Conservation (phyloP, 2,329 filamentous ascomycete genomes). For the Neocatenulostroma microsporum region DNA sequence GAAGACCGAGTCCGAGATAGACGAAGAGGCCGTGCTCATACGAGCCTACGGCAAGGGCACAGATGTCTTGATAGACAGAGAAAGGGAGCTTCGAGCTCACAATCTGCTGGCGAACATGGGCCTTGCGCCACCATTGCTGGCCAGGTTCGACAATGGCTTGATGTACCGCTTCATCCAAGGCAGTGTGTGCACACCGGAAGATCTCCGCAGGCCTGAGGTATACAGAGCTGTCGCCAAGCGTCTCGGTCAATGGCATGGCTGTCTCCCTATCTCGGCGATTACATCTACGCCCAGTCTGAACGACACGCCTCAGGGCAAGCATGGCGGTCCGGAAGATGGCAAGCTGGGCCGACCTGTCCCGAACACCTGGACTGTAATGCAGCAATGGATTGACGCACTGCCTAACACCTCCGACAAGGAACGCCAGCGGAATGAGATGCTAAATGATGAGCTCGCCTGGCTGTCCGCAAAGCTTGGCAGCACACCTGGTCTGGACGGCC, state of each 20-base stretch:
- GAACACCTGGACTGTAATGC: slow-evolving; percentile 90
- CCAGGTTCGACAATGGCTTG: slow-evolving; percentile 91
- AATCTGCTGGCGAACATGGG: slow-evolving; percentile 75
- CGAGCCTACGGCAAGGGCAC: slow-evolving; percentile 92
- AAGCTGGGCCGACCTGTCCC: slow-evolving; percentile 60
- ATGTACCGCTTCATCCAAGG: slow-evolving; percentile 87
- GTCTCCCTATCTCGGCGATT: slow-evolving; percentile 49
- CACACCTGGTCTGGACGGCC: slow-evolving; percentile 65
- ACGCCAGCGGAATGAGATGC: slow-evolving; percentile 54
- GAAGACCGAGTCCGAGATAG: slow-evolving; percentile 66
- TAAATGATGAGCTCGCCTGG: slow-evolving; percentile 68
- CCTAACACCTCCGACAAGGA: slow-evolving; percentile 65
- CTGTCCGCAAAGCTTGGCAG: slow-evolving; percentile 66
- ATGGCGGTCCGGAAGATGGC: slow-evolving; percentile 17
- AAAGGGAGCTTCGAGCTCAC: slow-evolving; percentile 61
- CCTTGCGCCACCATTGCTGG: slow-evolving; percentile 79
- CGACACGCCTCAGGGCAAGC: slow-evolving; percentile 15
- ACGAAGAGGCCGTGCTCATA: slow-evolving; percentile 77
- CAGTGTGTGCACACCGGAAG: slow-evolving; percentile 67
- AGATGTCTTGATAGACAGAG: slow-evolving; percentile 89
- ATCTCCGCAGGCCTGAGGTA: slow-evolving; percentile 66
- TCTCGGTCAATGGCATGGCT: slow-evolving; percentile 88
- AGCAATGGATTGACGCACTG: slow-evolving; percentile 87
- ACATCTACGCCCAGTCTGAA: slow-evolving; percentile 30
- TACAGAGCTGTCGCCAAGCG: slow-evolving; percentile 76